Conservation (phyloP, 169 alveolate genomes). For the Blepharisma undulans region DNA sequence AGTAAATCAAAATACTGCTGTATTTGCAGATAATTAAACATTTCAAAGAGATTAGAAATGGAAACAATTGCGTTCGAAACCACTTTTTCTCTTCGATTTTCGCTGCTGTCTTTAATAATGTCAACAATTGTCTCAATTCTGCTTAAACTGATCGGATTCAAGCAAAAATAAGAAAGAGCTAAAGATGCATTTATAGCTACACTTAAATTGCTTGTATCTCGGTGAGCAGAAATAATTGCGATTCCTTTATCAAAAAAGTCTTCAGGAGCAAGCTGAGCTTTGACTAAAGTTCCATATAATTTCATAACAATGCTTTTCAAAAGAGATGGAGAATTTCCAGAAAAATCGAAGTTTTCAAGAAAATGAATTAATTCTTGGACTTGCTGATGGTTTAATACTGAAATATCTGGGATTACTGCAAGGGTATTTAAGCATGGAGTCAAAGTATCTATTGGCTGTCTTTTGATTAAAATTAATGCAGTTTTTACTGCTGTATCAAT, state of each 20-base stretch:
- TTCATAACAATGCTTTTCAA: neutral
- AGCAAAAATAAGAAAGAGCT: neutral
- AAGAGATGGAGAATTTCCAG: neutral
- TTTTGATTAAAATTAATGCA: neutral
- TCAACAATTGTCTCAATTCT: neutral
- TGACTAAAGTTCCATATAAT: neutral
- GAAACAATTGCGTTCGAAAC: neutral
- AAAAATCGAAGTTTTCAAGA: neutral
- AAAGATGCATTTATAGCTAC: neutral
- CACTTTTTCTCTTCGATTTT: slow-evolving; percentile 3
- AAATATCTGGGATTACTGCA: neutral
- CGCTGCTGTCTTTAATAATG: neutral
- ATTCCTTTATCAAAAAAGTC: neutral
- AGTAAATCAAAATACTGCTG: neutral
- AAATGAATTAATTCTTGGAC: neutral
- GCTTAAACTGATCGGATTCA: neutral
- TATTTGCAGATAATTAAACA: neutral
- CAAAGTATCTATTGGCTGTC: neutral
- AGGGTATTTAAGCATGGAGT: neutral
- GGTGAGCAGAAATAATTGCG: neutral
- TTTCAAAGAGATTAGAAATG: neutral
- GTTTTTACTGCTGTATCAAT: neutral
- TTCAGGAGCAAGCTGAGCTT: neutral
- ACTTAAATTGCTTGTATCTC: neutral
- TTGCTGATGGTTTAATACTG: neutral